These are phyloP conservation scores for Dioszegia hungarica DNA, from an alignment of 768 basidiomycete genomes.

Conservation along the genomic window DNA sequence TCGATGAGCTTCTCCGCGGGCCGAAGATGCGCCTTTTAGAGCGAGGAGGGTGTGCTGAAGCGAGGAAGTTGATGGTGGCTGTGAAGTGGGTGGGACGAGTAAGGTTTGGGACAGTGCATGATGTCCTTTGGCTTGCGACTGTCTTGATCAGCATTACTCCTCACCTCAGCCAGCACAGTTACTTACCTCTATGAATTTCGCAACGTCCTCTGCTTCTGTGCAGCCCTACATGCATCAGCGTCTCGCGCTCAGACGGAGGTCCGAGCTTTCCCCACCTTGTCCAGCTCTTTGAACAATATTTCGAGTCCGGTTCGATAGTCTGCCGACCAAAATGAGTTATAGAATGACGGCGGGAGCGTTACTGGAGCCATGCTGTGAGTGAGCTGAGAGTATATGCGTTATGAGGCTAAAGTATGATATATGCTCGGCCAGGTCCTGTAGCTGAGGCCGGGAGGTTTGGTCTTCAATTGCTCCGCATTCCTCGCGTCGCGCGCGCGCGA, in stretches of 20 bases:
- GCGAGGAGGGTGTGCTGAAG: constrained; percentile 35
- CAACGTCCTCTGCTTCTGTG: constrained; percentile 75
- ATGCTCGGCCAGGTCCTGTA: too few relatives aligned
- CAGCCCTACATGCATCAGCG: constrained; percentile 58
- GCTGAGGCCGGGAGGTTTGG: too few relatives aligned
- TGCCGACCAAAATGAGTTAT: constrained; percentile 91
- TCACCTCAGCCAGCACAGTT: neutral
- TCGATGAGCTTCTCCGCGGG: constrained; percentile 70
- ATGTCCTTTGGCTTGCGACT: constrained; percentile 74
- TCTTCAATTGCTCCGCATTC: too few relatives aligned
- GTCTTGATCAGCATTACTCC: neutral
- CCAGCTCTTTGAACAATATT: constrained; percentile 67
- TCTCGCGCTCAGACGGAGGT: neutral
- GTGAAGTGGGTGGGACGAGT: constrained; percentile 55
- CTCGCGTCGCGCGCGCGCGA: too few relatives aligned
- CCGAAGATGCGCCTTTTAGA: constrained; percentile 30
- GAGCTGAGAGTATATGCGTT: too few relatives aligned
- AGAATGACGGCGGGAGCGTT: constrained; percentile 80
- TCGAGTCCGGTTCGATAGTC: constrained; percentile 82
- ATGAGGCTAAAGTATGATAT: too few relatives aligned
- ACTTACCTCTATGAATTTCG: constrained; percentile 73
- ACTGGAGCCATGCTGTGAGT: constrained; percentile 77
- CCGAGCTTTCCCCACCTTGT: constrained; percentile 60
- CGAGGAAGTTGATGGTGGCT: constrained; percentile 23
- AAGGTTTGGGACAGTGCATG: constrained; percentile 57